Evolutionary conservation across 164 flowering plant species (phyloP).

Genomic region (Santalum album): DNA sequence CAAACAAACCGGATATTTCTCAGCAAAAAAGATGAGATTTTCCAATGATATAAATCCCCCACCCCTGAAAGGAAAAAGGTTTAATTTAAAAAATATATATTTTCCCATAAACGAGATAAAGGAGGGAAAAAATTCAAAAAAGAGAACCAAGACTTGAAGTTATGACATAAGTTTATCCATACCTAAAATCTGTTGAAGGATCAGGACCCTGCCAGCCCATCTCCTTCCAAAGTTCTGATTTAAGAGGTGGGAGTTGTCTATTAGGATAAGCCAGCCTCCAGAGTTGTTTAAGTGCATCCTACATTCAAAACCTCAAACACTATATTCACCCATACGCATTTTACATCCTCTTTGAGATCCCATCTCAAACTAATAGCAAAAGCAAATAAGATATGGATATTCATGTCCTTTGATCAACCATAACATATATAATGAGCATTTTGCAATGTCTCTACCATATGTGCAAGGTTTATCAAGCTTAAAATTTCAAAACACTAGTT

Average conservation of each 20-base stretch:
- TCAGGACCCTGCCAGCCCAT: slow-evolving; percentile 99
- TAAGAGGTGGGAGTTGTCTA: slow-evolving; percentile 67
- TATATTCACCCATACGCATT: too few relatives aligned
- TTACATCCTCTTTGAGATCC: background rate
- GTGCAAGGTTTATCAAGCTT: too few relatives aligned
- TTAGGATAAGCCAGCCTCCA: slow-evolving; percentile 86
- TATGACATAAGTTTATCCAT: slow-evolving; percentile 3
- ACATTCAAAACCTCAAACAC: slow-evolving; percentile 9
- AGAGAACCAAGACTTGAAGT: background rate
- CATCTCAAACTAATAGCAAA: background rate
- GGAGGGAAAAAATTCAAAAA: background rate
- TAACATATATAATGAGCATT: too few relatives aligned
- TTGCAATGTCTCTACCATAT: too few relatives aligned
- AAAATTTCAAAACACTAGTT: too few relatives aligned
- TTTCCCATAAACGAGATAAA: background rate
- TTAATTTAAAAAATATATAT: background rate
- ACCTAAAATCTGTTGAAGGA: slow-evolving; percentile 98
- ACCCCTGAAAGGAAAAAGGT: slow-evolving; percentile 60
- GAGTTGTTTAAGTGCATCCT: slow-evolving; percentile 84
- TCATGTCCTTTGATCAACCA: too few relatives aligned
- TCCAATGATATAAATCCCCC: slow-evolving; percentile 89
- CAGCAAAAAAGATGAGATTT: slow-evolving; percentile 81
- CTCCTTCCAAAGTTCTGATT: slow-evolving; percentile 92
- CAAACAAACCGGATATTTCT: slow-evolving; percentile 64
- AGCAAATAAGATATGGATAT: background rate